phyloP scores from a whole-genome alignment of 108 stramenopile genomes.

The Nitzschia sp. region DNA sequence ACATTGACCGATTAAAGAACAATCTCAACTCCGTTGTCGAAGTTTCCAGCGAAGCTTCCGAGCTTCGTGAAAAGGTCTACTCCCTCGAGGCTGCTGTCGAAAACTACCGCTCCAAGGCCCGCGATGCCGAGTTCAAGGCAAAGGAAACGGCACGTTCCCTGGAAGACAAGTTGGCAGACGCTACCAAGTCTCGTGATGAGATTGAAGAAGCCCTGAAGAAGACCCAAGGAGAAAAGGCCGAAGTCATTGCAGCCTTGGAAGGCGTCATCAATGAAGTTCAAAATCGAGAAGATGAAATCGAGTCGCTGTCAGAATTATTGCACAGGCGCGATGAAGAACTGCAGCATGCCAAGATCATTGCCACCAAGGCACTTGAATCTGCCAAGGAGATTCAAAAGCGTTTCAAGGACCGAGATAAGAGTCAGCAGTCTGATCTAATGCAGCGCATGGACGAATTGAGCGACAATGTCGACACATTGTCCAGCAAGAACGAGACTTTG shows the following conservation, averaged over 20 bases:
- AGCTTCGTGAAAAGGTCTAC: constrained; percentile 34
- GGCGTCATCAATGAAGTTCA: constrained; percentile 60
- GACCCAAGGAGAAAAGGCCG: constrained; percentile 36
- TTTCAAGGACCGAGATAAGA: constrained; percentile 39
- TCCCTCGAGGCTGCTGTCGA: constrained; percentile 31
- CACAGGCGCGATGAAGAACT: constrained; percentile 55
- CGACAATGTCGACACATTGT: constrained; percentile 33
- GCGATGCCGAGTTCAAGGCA: constrained; percentile 28
- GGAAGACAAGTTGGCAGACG: constrained; percentile 27
- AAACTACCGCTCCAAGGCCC: constrained; percentile 15
- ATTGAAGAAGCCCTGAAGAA: constrained; percentile 40
- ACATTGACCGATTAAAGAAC: constrained; percentile 38
- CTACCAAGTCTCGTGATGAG: constrained; percentile 25
- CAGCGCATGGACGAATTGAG: constrained; percentile 41
- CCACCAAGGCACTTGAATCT: constrained; percentile 57
- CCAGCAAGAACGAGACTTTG: constrained; percentile 44
- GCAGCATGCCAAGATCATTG: constrained; percentile 61
- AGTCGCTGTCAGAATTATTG: constrained; percentile 41
- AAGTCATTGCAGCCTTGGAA: constrained; percentile 55
- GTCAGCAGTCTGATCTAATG: constrained; percentile 25
- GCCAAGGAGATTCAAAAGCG: constrained; percentile 55
- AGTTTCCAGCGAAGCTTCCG: constrained; percentile 30
- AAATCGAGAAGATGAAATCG: constrained; percentile 60
- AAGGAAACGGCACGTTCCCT: constrained; percentile 25
- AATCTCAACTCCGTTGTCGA: constrained; percentile 26